These are phyloP conservation scores for Aspergillus cejpii DNA, from an alignment of 2,329 filamentous ascomycete species.

Conservation along the genomic window DNA sequence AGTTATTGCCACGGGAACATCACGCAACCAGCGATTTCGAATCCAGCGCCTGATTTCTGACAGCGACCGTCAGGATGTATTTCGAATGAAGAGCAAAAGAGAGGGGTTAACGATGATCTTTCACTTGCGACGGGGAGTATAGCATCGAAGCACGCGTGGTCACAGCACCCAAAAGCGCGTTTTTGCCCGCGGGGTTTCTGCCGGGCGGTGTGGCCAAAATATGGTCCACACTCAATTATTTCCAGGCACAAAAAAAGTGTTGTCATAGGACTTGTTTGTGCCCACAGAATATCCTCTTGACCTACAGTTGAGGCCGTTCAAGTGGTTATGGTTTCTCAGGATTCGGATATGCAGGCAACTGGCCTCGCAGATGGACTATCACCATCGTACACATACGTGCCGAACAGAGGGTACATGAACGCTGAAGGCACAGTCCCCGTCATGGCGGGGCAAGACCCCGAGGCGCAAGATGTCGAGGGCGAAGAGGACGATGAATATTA, in stretches of 20 bases:
- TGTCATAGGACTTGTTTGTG: background rate
- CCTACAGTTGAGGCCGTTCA: slow-evolving; percentile 3
- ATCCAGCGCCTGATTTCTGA: slow-evolving; percentile 2
- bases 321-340: slow-evolving; percentile 23
- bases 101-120: slow-evolving; percentile 2
- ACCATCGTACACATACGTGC: slow-evolving; percentile 45
- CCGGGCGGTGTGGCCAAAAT: slow-evolving; percentile 27
- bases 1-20: slow-evolving; percentile 25
- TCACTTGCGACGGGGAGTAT: slow-evolving; percentile 10
- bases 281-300: background rate
- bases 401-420: slow-evolving; percentile 45
- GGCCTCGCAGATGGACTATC: slow-evolving; percentile 41
- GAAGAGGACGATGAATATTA: slow-evolving; percentile 57
- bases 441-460: slow-evolving; percentile 29
- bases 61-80: background rate
- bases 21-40: slow-evolving; percentile 19
- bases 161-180: slow-evolving; percentile 14
- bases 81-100: slow-evolving; percentile 2
- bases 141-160: slow-evolving; percentile 20
- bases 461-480: slow-evolving; percentile 38
- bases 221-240: slow-evolving; percentile 15
- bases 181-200: slow-evolving; percentile 32
- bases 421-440: slow-evolving; percentile 30
- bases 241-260: slow-evolving; percentile 21
- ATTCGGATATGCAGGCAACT: slow-evolving; percentile 13